Evolutionary conservation across 169 alveolate genomes (phyloP).

Genomic region (Cryptosporidium canis): DNA sequence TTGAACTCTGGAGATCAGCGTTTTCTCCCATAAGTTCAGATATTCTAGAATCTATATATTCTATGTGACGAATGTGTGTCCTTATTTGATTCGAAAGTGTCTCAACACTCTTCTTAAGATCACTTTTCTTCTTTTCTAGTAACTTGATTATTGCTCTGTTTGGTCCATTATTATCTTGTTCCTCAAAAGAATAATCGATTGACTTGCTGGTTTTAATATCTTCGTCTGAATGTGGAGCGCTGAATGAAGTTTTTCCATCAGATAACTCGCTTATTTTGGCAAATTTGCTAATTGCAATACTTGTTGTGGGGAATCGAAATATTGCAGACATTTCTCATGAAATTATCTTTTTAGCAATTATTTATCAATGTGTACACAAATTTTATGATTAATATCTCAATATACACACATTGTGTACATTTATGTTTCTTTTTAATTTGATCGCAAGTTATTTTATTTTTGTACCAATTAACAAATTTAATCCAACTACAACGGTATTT

Average conservation of each 20-base stretch:
- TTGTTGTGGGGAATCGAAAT: conserved; percentile 24
- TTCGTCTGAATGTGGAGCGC: not conserved
- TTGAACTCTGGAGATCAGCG: not conserved
- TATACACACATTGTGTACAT: no score
- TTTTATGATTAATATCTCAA: not conserved
- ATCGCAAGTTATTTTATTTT: no score
- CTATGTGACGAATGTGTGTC: conserved; percentile 47
- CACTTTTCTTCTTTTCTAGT: conserved; percentile 17
- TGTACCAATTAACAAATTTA: no score
- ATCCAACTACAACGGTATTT: not conserved
- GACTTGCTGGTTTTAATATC: not conserved
- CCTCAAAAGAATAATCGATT: not conserved
- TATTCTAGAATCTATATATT: conserved; percentile 46
- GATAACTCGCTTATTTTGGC: not conserved
- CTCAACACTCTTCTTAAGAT: conserved; percentile 15
- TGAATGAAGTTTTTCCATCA: not conserved
- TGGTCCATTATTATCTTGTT: not conserved
- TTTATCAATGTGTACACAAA: not conserved
- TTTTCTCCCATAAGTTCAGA: conserved; percentile 14
- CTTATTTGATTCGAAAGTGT: conserved; percentile 5
- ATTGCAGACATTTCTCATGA: conserved; percentile 7
- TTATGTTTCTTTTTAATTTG: no score
- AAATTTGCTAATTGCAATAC: conserved; percentile 16
- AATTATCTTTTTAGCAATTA: not conserved
- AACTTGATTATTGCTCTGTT: conserved; percentile 1